Percentiles rank a stretch among this genome's conserved stretches.
These are phyloP conservation scores for Lophiotrema nucula DNA, from an alignment of 495 filamentous ascomycete genomes.

Conservation along the genomic window DNA sequence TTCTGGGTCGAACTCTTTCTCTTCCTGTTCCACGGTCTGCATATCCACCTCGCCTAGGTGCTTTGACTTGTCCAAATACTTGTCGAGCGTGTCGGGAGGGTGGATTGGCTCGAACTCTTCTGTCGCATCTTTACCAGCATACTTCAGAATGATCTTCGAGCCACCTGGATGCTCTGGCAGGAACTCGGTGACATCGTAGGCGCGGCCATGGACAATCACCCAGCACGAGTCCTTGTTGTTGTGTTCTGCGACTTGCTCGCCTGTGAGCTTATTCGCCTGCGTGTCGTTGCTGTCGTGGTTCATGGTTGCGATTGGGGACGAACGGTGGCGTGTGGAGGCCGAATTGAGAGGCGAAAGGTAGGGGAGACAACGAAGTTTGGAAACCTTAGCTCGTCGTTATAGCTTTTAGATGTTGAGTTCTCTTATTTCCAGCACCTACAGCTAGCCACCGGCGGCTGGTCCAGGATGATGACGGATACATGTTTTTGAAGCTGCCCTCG, in stretches of 20 bases:
- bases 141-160: conserved; percentile 59
- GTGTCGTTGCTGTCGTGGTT: conserved; percentile 41
- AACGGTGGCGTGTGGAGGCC: background rate
- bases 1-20: conserved; percentile 21
- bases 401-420: background rate
- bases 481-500: background rate
- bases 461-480: conserved; percentile 21
- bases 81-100: conserved; percentile 56
- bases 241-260: conserved; percentile 67
- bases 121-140: conserved; percentile 74
- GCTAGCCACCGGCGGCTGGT: background rate
- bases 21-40: conserved; percentile 48
- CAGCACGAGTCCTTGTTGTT: conserved; percentile 57
- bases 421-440: conserved; percentile 12
- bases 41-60: conserved; percentile 59
- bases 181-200: conserved; percentile 39
- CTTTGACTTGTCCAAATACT: conserved; percentile 54
- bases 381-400: background rate
- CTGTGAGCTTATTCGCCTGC: conserved; percentile 50
- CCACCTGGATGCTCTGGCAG: conserved; percentile 40
- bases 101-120: conserved; percentile 68
- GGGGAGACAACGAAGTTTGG: background rate
- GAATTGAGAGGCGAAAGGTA: background rate
- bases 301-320: conserved; percentile 28
- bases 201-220: conserved; percentile 40